phyloP scores from a whole-genome alignment of 2,329 filamentous ascomycete genomes.

The Xylaria polymorpha region DNA sequence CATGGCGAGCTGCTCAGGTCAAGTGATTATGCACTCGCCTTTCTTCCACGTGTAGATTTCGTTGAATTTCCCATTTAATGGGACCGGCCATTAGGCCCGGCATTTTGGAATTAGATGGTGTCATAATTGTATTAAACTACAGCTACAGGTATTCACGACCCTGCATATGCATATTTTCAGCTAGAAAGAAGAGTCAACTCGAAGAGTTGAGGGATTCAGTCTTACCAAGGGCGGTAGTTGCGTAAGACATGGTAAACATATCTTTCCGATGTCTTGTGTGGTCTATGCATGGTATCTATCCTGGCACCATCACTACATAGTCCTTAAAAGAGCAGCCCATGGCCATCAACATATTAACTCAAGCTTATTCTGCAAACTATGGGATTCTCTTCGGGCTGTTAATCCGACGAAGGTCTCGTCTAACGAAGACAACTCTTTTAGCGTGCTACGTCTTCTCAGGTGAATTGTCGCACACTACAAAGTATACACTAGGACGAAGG shows the following conservation, averaged over 20 bases:
- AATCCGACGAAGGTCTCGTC: constrained; percentile 44
- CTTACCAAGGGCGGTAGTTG: not conserved
- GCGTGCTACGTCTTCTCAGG: constrained; percentile 51
- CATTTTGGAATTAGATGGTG: not conserved
- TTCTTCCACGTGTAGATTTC: not conserved
- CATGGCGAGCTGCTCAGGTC: not conserved
- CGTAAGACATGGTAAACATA: not conserved
- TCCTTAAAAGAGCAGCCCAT: not conserved
- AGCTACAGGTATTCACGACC: not conserved
- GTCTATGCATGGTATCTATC: constrained; percentile 31
- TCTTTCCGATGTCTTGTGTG: constrained; percentile 16
- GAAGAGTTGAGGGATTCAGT: not conserved
- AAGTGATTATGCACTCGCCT: not conserved
- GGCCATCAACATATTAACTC: constrained; percentile 26
- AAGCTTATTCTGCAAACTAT: constrained; percentile 32
- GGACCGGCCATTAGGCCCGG: not conserved
- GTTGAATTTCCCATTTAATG: not conserved
- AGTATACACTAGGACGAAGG: constrained; percentile 49
- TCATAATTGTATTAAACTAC: too few relatives aligned
- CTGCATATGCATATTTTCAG: not conserved
- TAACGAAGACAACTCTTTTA: constrained; percentile 43
- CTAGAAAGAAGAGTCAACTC: not conserved
- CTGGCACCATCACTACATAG: constrained; percentile 19
- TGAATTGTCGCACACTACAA: constrained; percentile 93
- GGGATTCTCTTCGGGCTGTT: constrained; percentile 31